A percentile compares a stretch with the other conserved stretches of the same genome.
phyloP scores from a whole-genome alignment of 768 basidiomycete genomes.

The Rhizopogon vinicolor region DNA sequence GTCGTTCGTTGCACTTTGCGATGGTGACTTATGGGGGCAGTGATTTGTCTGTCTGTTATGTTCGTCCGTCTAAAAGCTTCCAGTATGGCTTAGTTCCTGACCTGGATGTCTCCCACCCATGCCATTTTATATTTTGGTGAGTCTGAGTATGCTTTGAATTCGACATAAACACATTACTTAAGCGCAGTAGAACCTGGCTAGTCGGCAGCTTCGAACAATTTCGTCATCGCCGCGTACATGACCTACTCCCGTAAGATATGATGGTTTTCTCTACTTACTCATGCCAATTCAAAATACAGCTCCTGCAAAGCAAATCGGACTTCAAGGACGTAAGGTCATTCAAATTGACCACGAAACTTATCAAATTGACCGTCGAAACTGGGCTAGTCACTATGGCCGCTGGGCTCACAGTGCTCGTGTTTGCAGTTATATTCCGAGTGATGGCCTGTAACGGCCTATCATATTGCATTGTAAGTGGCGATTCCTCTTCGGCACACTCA shows the following conservation, averaged over 20 bases:
- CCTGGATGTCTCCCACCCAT: neutral
- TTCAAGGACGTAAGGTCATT: constrained; percentile 1
- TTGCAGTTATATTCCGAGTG: constrained; percentile 2
- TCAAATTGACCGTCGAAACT: constrained; percentile 14
- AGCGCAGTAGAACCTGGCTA: constrained; percentile 16
- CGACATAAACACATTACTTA: neutral
- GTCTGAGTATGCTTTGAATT: neutral
- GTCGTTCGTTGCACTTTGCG: constrained; percentile 15
- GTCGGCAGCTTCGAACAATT: constrained; percentile 13
- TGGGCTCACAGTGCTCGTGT: constrained; percentile 12
- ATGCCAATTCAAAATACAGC: constrained; percentile 3
- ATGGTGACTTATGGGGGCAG: constrained; percentile 10
- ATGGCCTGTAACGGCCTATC: neutral
- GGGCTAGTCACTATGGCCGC: constrained; percentile 17
- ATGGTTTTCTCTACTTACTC: neutral
- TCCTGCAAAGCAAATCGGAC: constrained; percentile 7
- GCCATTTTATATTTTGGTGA: constrained; percentile 8
- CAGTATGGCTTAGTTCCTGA: constrained; percentile 10
- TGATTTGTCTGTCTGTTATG: neutral
- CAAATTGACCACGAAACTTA: too few species aligned
- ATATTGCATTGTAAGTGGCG: constrained; percentile 15
- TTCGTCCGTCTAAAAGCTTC: neutral
- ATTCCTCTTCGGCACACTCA: neutral
- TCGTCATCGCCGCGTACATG: constrained; percentile 17
- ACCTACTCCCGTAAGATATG: constrained; percentile 5